phyloP scores from a whole-genome alignment of 768 basidiomycete species.

The Lentinus tigrinus region DNA sequence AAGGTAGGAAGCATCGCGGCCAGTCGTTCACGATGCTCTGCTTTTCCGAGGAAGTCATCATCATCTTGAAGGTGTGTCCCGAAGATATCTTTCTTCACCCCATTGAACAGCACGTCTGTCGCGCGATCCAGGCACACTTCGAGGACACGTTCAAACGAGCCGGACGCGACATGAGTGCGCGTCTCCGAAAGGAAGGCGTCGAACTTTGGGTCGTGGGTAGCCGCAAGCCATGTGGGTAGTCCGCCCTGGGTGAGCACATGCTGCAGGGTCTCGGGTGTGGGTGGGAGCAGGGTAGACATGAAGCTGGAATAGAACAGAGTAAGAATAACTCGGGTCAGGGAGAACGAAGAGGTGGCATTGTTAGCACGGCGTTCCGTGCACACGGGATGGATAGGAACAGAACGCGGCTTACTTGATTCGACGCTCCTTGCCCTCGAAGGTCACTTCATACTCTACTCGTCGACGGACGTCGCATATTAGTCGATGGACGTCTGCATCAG shows the following conservation, averaged over 20 bases:
- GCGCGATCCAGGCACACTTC: constrained; percentile 73
- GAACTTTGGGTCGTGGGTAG: constrained; percentile 51
- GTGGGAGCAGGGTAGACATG: constrained; percentile 70
- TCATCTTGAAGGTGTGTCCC: constrained; percentile 21
- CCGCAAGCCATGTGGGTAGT: constrained; percentile 31
- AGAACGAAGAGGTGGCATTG: not conserved
- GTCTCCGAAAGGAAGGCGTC: constrained; percentile 68
- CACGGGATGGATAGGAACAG: no score
- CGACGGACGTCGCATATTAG: constrained; percentile 73
- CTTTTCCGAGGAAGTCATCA: constrained; percentile 22
- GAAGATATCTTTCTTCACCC: constrained; percentile 68
- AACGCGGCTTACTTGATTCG: constrained; percentile 47
- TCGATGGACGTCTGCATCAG: constrained; percentile 62
- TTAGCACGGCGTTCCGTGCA: not conserved
- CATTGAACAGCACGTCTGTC: constrained; percentile 59
- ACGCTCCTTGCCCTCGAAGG: constrained; percentile 57
- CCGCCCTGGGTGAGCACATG: constrained; percentile 72
- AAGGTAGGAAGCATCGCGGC: constrained; percentile 81
- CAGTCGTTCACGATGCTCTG: constrained; percentile 58
- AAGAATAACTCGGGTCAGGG: not conserved
- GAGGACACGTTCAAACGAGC: constrained; percentile 71
- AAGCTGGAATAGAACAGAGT: constrained; percentile 44
- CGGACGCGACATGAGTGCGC: constrained; percentile 53
- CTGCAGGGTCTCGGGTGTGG: constrained; percentile 67
- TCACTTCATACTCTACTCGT: constrained; percentile 71